These are phyloP conservation scores for Yamadazyma tumulicola DNA, from an alignment of 805 yeast genomes.

Conservation along the genomic window DNA sequence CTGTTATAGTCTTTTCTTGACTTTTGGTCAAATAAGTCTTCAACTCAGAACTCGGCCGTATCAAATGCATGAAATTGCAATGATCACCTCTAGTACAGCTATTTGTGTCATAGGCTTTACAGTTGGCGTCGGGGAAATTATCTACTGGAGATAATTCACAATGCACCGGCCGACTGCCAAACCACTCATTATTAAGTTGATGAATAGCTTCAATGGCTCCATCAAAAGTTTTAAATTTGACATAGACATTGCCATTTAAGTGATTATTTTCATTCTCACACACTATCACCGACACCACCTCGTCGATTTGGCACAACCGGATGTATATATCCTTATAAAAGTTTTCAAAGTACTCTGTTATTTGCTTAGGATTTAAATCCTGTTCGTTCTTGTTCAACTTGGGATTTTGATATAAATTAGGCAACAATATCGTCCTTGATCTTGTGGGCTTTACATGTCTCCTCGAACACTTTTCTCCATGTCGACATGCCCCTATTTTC, in stretches of 20 bases:
- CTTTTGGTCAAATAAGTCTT: constrained; percentile 36
- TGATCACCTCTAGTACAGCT: constrained; percentile 65
- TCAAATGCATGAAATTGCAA: constrained; percentile 85
- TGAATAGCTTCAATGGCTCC: constrained; percentile 61
- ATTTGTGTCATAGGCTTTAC: constrained; percentile 63
- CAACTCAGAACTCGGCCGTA: constrained; percentile 48
- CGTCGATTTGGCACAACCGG: constrained; percentile 51
- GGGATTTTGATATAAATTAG: constrained; percentile 65
- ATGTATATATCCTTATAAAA: constrained; percentile 71
- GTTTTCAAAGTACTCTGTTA: constrained; percentile 51
- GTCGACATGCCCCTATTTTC: constrained; percentile 90
- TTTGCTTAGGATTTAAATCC: constrained; percentile 30
- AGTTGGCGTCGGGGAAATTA: constrained; percentile 66
- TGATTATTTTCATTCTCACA: constrained; percentile 84
- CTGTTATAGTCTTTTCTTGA: constrained; percentile 30
- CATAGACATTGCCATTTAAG: constrained; percentile 81
- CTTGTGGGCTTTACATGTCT: constrained; percentile 62
- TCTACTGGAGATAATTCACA: constrained; percentile 76
- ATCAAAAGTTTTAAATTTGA: constrained; percentile 51
- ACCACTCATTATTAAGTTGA: constrained; percentile 78
- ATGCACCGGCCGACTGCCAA: constrained; percentile 69
- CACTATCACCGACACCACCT: constrained; percentile 60
- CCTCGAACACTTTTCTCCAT: constrained; percentile 83
- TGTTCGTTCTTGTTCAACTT: constrained; percentile 35
- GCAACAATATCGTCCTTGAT: constrained; percentile 62